Base-by-base conservation (phyloP, 1,284 basidiomycete genomes). In the Leccinum cinnamomeum region DNA sequence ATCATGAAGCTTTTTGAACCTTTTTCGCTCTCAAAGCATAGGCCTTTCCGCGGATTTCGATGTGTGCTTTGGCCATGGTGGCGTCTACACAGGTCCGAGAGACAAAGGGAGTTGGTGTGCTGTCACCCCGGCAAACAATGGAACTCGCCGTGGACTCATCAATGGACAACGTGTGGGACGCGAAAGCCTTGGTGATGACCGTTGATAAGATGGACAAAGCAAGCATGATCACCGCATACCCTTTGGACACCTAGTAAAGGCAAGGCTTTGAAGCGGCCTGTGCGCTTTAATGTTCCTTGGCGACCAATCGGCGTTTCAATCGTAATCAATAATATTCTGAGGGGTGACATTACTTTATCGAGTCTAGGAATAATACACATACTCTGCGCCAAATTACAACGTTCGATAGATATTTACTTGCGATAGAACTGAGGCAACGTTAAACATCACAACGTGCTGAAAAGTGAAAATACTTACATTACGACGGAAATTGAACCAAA, bases 401-500 rank as follows among this genome's bases (percentile, higher is more conserved):
- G 57, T 44, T 58, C 54, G 53, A 60, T 30, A 53, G 16, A 57
- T 41, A 62, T 75, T 63, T 78, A 87, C 73, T 88, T 88, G 71
- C 86, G 84, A 74, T 88, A 92, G 76, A 92, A 92, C 90, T 92
- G 64, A 16, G 60, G 57, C 59, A 58, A 57, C 7, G 41, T 56
- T 68, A 10, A 74, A 54, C 67, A 64, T 48, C 62, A 64, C 51
- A 44, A 61, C 46, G 50, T 41, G 46, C 53, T 33, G 57, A 25
- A 58, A 56, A 60, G 63, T 20, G 46, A 23, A 11, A 59, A 48
- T 3, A 80, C 90, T 80, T 73, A 93, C 91, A 75, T 92, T 93
- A 63, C 91, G 89, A 46, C 91, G 85, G 81, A 92, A 93, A 76
- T 92, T 93, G 77, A 93, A 93, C 91, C 91, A 93, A 20, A 93